Conservation (phyloP, 441 rosid species). For the Adansonia gregorii region DNA sequence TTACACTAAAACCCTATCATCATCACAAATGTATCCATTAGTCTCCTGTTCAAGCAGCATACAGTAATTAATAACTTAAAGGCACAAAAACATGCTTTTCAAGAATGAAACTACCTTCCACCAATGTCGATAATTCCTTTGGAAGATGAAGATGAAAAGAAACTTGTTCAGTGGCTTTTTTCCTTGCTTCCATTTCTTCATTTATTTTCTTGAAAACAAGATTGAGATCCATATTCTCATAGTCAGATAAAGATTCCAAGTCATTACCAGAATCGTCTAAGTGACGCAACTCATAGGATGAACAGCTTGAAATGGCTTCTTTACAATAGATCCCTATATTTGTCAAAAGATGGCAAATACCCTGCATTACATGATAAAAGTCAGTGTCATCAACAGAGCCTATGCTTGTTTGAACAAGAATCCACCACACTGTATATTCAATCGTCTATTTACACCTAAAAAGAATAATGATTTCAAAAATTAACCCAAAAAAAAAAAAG, state of each 20-base stretch:
- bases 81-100: slow-evolving; percentile 18
- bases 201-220: slow-evolving; percentile 67
- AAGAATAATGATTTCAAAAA: not conserved
- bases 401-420: slow-evolving; percentile 1
- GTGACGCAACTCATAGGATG: slow-evolving; percentile 47
- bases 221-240: slow-evolving; percentile 87
- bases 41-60: not conserved
- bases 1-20: not conserved
- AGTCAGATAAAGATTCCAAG: slow-evolving; percentile 56
- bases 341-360: slow-evolving; percentile 84
- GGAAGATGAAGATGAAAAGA: slow-evolving; percentile 89
- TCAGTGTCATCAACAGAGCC: slow-evolving; percentile 13
- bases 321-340: slow-evolving; percentile 71
- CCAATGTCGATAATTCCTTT: slow-evolving; percentile 55
- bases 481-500: not conserved
- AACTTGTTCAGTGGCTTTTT: slow-evolving; percentile 56
- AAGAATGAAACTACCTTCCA: slow-evolving; percentile 64
- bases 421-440: not conserved
- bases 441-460: slow-evolving; percentile 15
- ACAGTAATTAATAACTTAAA: slow-evolving; percentile 6
- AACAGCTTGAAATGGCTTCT: slow-evolving; percentile 61
- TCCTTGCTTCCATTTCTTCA: slow-evolving; percentile 74
- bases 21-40: not conserved
- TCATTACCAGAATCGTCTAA: slow-evolving; percentile 59
- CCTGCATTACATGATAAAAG: slow-evolving; percentile 53